Percentiles rank a stretch among this genome's conserved stretches.
These are phyloP conservation scores for Strigomonas culicis DNA, from an alignment of 208 protist species.

Conservation along the genomic window DNA sequence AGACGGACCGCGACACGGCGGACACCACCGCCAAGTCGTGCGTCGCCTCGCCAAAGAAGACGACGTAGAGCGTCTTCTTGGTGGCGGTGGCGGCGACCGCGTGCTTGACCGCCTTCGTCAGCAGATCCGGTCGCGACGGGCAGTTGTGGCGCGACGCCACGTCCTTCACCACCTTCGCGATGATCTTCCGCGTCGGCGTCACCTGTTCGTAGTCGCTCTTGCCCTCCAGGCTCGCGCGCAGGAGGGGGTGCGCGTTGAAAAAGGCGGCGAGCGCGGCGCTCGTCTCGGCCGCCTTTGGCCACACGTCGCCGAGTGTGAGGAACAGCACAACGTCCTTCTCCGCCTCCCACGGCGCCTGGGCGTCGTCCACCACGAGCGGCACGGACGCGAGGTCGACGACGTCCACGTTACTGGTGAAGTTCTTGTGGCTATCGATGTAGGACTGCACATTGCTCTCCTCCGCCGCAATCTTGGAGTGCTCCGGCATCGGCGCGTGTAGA, in stretches of 20 bases:
- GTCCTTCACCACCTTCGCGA: constrained; percentile 40
- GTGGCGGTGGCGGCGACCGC: constrained; percentile 11
- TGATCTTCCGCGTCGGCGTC: constrained; percentile 22
- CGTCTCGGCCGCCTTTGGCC: background rate
- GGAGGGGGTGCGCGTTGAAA: background rate
- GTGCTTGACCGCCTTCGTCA: constrained; percentile 44
- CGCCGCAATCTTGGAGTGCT: constrained; percentile 6
- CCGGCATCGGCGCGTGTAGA: background rate
- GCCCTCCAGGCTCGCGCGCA: constrained; percentile 15
- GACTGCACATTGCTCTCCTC: constrained; percentile 7
- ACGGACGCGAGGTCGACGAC: constrained; percentile 3
- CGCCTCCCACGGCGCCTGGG: background rate
- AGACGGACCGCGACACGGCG: constrained; percentile 53
- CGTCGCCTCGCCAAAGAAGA: constrained; percentile 35
- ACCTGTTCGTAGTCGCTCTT: constrained; percentile 21
- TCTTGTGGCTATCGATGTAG: constrained; percentile 3
- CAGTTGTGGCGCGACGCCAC: constrained; percentile 81
- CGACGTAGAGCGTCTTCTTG: constrained; percentile 37
- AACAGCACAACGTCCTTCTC: constrained; percentile 29
- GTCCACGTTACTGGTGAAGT: background rate
- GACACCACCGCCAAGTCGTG: constrained; percentile 34
- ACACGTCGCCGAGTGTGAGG: background rate
- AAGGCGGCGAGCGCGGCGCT: background rate
- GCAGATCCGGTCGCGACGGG: constrained; percentile 47
- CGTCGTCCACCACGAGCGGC: constrained; percentile 17